A percentile compares a stretch with the other conserved stretches of the same genome.
These are phyloP conservation scores for Pseudocercospora musae DNA, from an alignment of 2,329 filamentous ascomycete genomes.

Conservation along the genomic window DNA sequence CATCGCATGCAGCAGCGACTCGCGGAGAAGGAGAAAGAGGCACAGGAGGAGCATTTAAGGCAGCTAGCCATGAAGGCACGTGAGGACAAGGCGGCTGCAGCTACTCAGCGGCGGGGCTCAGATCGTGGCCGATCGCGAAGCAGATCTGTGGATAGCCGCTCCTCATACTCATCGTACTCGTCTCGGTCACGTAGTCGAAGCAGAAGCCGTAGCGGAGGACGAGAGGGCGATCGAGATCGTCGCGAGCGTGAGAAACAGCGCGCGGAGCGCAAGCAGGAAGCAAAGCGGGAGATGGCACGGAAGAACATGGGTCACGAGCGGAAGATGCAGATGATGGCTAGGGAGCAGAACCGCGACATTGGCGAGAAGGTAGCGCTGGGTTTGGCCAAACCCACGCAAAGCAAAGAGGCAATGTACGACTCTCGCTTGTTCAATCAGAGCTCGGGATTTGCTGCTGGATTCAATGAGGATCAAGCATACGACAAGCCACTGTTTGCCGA, in stretches of 20 bases:
- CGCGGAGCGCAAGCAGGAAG: constrained; percentile 73
- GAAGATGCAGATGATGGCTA: constrained; percentile 84
- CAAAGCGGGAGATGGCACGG: constrained; percentile 85
- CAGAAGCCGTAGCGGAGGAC: constrained; percentile 38
- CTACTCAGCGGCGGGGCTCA: constrained; percentile 45
- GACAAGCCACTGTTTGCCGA: constrained; percentile 96
- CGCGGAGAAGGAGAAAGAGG: constrained; percentile 91
- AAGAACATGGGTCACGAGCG: constrained; percentile 94
- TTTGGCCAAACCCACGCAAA: constrained; percentile 89
- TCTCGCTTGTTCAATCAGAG: constrained; percentile 91
- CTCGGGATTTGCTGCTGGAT: constrained; percentile 79
- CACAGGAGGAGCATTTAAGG: constrained; percentile 90
- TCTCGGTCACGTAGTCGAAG: constrained; percentile 25
- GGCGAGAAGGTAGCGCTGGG: constrained; percentile 95
- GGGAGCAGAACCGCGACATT: constrained; percentile 94
- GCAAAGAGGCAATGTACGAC: constrained; percentile 94
- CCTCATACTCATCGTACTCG: constrained; percentile 42
- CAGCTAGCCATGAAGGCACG: constrained; percentile 86
- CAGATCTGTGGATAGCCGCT: constrained; percentile 31
- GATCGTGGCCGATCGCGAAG: constrained; percentile 30
- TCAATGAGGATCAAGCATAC: constrained; percentile 97
- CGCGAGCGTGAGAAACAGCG: constrained; percentile 75
- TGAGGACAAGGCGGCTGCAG: constrained; percentile 58
- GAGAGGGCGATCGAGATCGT: constrained; percentile 51
- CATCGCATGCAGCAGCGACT: constrained; percentile 93